Evolutionary conservation across 2,329 filamentous ascomycete genomes (phyloP).

Genomic region (Fusarium chaquense): DNA sequence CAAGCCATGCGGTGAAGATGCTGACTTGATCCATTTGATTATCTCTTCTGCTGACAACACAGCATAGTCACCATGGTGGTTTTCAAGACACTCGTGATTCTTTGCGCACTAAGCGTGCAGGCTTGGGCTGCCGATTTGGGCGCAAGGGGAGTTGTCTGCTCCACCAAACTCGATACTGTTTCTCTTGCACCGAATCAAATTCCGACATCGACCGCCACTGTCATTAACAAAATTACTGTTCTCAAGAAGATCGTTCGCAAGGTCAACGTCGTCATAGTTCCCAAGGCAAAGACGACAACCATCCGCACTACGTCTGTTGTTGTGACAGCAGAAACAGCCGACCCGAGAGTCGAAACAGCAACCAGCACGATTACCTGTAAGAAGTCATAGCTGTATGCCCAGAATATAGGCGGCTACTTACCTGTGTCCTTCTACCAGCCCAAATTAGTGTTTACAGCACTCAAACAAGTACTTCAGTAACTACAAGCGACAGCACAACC

Average conservation of each 20-base stretch:
- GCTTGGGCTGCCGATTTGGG: not conserved
- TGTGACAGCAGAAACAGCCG: not conserved
- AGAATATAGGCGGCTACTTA: not conserved
- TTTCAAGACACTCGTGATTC: not conserved
- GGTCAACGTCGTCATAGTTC: not conserved
- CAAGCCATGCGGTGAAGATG: not conserved
- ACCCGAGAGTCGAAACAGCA: not conserved
- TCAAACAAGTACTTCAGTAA: not conserved
- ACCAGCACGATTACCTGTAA: not conserved
- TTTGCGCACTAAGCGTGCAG: not conserved
- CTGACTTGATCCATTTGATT: not conserved
- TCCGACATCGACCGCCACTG: not conserved
- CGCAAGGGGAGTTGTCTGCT: not conserved
- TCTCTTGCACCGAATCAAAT: not conserved
- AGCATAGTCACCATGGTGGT: not conserved
- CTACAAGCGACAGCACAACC: not conserved
- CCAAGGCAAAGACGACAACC: not conserved
- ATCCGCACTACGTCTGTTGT: not conserved
- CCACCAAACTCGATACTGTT: not conserved
- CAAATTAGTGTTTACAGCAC: not conserved
- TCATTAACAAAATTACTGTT: not conserved
- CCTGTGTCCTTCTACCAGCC: not conserved
- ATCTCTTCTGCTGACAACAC: not conserved
- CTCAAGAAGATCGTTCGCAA: slow-evolving; percentile 12
- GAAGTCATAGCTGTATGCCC: not conserved